These are phyloP conservation scores for Citrullus colocynthis DNA, from an alignment of 306 rosid species.

Conservation along the genomic window DNA sequence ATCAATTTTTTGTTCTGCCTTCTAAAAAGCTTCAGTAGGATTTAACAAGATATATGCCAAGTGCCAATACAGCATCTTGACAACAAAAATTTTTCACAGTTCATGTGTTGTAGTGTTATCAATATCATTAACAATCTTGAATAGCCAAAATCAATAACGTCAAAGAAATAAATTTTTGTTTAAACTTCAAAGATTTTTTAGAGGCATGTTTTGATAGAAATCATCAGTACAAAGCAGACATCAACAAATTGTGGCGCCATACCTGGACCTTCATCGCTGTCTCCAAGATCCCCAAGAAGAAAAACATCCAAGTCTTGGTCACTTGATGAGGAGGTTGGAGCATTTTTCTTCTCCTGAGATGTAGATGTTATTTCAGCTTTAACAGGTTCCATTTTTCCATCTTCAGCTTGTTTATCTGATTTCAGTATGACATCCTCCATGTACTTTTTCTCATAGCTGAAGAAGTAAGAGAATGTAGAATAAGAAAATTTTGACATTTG, in stretches of 20 bases:
- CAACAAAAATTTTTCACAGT: not conserved
- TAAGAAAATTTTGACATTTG: not conserved
- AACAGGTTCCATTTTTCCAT: slow-evolving; percentile 22
- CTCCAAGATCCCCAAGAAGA: slow-evolving; percentile 46
- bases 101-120: not conserved
- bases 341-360: slow-evolving; percentile 25
- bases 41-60: not conserved
- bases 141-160: not conserved
- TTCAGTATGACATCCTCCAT: slow-evolving; percentile 30
- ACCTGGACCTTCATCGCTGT: slow-evolving; percentile 50
- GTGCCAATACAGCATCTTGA: not conserved
- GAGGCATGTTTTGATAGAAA: not conserved
- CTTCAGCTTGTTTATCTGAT: slow-evolving; percentile 24
- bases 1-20: not conserved
- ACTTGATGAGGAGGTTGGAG: slow-evolving; percentile 23
- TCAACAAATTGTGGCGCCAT: not conserved
- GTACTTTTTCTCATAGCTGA: slow-evolving; percentile 47
- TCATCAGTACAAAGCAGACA: not conserved
- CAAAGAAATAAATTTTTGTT: not conserved
- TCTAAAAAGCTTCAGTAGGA: not conserved
- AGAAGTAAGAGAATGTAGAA: not conserved
- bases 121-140: not conserved
- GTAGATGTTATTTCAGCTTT: slow-evolving; percentile 25
- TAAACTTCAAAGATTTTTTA: not conserved
- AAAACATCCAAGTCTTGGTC: slow-evolving; percentile 57